Evolutionary conservation across 1,284 basidiomycete genomes (phyloP).

Genomic region (Moesziomyces globuligerus): DNA sequence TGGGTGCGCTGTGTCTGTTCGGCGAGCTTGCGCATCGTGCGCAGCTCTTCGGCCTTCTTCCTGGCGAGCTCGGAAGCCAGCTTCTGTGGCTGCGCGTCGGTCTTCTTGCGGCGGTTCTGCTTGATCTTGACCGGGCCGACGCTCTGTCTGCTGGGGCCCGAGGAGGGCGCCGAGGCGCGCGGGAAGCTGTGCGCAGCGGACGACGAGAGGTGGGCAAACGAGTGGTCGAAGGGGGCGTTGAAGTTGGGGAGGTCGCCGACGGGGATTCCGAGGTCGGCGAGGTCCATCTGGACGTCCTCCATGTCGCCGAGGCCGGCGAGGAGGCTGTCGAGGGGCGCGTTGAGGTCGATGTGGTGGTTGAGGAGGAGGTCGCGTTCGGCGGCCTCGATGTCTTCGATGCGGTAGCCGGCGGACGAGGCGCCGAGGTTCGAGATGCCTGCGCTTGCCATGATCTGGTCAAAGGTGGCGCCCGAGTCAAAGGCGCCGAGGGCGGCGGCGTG

Average conservation of each 20-base stretch:
- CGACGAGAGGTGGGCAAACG: conserved; percentile 14
- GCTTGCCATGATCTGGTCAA: conserved; percentile 39
- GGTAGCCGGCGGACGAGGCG: conserved; percentile 25
- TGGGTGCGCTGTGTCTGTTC: conserved; percentile 49
- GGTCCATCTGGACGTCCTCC: conserved; percentile 51
- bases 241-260: conserved; percentile 34
- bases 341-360: conserved; percentile 50
- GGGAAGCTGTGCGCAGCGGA: not conserved
- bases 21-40: conserved; percentile 35
- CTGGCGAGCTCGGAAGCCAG: conserved; percentile 37
- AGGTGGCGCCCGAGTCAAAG: conserved; percentile 14
- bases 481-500: conserved; percentile 8
- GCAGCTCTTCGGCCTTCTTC: conserved; percentile 44
- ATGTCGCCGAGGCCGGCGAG: conserved; percentile 44
- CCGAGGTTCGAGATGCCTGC: conserved; percentile 17
- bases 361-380: conserved; percentile 46
- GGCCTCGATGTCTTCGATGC: conserved; percentile 50
- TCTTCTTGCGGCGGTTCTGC: conserved; percentile 43
- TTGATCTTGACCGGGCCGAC: conserved; percentile 27
- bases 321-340: conserved; percentile 49
- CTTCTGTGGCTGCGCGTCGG: conserved; percentile 36
- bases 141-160: conserved; percentile 16
- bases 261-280: conserved; percentile 33
- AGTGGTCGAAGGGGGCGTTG: conserved; percentile 43
- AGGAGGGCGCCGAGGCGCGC: not conserved